These are phyloP conservation scores for Aspergillus leporis DNA, from an alignment of 495 filamentous ascomycete species.

Conservation along the genomic window DNA sequence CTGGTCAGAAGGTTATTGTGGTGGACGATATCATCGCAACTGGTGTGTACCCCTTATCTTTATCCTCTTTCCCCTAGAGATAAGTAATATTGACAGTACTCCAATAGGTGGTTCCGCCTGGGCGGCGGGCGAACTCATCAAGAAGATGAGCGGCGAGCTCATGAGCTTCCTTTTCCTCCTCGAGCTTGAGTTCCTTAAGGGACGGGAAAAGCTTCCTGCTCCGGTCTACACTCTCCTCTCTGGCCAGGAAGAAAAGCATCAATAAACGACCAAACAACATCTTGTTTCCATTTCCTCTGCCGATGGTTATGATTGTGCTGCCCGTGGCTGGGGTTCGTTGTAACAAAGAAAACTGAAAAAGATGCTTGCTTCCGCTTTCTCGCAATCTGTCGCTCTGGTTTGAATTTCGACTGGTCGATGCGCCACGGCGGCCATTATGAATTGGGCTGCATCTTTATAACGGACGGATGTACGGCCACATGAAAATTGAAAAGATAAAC, in stretches of 20 bases:
- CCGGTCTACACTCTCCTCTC: conserved; percentile 82
- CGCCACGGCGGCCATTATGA: not conserved
- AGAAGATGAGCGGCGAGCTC: conserved; percentile 78
- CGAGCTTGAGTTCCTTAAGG: conserved; percentile 93
- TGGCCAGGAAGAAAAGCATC: conserved; percentile 47
- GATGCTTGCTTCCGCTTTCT: not conserved
- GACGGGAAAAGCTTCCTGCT: conserved; percentile 82
- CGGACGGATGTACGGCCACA: not conserved
- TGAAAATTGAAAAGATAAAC: conserved; percentile 3
- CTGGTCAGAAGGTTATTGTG: conserved; percentile 85
- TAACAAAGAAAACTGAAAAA: conserved; percentile 4
- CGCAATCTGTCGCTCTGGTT: not conserved
- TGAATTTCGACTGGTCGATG: not conserved
- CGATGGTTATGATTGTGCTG: conserved; percentile 2
- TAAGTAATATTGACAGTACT: conserved; percentile 4
- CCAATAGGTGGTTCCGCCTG: conserved; percentile 81
- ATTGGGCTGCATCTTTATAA: conserved; percentile 8
- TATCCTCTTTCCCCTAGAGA: not conserved
- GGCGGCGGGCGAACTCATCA: conserved; percentile 82
- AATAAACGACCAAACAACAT: conserved; percentile 1
- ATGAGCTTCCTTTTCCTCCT: conserved; percentile 93
- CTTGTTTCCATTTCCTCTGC: conserved; percentile 1
- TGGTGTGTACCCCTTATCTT: conserved; percentile 56
- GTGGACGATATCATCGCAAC: conserved; percentile 99
- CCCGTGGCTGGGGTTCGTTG: not conserved